Percentiles rank a stretch among this genome's conserved stretches.
Evolutionary conservation across 768 basidiomycete species (phyloP).

Genomic region (Podaxis sp.): DNA sequence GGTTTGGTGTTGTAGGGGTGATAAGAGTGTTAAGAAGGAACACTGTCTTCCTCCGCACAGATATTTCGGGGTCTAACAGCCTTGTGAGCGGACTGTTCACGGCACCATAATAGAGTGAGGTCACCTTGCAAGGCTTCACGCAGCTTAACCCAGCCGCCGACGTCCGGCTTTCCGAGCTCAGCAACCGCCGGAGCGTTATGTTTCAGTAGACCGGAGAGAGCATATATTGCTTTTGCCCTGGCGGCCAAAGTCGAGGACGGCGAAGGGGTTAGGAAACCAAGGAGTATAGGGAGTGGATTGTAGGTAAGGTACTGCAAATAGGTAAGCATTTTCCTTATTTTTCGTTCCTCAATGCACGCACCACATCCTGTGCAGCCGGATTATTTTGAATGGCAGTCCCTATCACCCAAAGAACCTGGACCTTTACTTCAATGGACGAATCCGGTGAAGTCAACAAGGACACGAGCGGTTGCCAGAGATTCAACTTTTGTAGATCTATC

Average conservation of each 20-base stretch:
- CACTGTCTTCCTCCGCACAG: constrained; percentile 72
- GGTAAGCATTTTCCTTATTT: neutral
- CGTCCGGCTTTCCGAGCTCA: constrained; percentile 41
- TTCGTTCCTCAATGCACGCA: constrained; percentile 32
- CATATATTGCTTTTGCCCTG: constrained; percentile 81
- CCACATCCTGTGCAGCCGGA: constrained; percentile 75
- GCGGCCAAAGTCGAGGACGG: constrained; percentile 47
- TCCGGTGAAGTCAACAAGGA: constrained; percentile 53
- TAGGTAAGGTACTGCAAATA: constrained; percentile 54
- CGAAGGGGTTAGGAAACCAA: constrained; percentile 59
- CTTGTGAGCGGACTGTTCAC: neutral
- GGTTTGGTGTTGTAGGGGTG: constrained; percentile 37
- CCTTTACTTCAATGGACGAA: constrained; percentile 59
- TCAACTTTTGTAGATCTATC: constrained; percentile 70
- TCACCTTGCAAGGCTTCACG: constrained; percentile 61
- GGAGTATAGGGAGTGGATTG: constrained; percentile 64
- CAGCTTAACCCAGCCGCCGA: constrained; percentile 66
- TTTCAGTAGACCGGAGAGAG: constrained; percentile 75
- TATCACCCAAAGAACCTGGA: constrained; percentile 79
- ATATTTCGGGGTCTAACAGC: constrained; percentile 68
- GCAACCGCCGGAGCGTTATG: constrained; percentile 71
- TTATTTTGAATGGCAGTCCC: constrained; percentile 93
- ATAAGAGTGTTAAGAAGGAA: constrained; percentile 79
- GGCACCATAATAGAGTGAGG: neutral
- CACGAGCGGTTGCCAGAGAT: constrained; percentile 80